Base-by-base conservation (phyloP, 106 monocot species). In the Apostasia shenzhenica region DNA sequence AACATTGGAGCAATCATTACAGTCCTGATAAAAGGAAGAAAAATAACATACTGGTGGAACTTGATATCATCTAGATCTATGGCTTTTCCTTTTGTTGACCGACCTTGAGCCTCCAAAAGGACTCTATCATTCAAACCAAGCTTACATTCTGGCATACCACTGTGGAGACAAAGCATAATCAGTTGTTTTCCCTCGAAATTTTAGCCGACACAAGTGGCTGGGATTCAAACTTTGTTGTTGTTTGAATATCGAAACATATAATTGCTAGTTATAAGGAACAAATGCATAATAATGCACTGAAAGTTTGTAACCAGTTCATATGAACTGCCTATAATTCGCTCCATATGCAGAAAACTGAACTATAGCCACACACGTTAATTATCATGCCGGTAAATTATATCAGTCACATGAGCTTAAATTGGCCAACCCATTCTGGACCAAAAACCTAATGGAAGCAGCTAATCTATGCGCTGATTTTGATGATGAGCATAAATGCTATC, bases 121-220 rank as follows among this genome's bases (percentile, higher is more conserved):
- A 95, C 86, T 77, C 91, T 81, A 61, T 95, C 95, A 78, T 95
- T 95, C 55, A 95, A 67, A 44, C 95, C 95, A 59, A 95, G 88
- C 68, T 95, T 95, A 77, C 95, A 95, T 57, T 95, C 95, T 14
- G 95, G 95, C 95, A 95, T 95, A 45, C 95, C 95, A 86, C 95
- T 95, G 88, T 71, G 81, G 54, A 72, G 43, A 61, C 14, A 66
- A 62, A 41, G 37, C 43, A 59, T 11, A 5, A 68, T 50, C 26
- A 75, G 45, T 66, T 8, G 45, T 45, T 2, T 14, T 14, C 14
- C 48, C 2, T 60, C 7, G 37, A 65, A 63, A 46, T 3, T 46
- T 46, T 63, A 46, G 26, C 26, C 0, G 26, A 26, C 26, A 0
- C 14, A 63, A 45, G 45, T 14, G 0, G 11, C 4, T 63, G 4